Evolutionary conservation across 2,329 filamentous ascomycete species (phyloP).

Genomic region (Helminthosporium solani): DNA sequence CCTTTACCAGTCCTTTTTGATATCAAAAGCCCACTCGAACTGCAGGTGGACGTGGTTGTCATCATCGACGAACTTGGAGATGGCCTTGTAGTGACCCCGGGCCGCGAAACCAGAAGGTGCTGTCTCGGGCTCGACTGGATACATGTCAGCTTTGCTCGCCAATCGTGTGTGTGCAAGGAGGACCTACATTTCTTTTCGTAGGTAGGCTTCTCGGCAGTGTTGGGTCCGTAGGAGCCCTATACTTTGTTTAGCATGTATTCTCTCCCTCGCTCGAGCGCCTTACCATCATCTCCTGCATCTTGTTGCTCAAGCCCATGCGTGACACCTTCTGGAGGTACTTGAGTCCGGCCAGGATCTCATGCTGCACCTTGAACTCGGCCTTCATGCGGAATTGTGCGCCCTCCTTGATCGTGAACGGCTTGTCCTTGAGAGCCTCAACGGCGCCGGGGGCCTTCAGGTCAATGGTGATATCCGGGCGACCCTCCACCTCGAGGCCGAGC

Average conservation of each 20-base stretch:
- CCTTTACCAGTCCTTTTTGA: constrained; percentile 88
- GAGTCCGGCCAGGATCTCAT: constrained; percentile 90
- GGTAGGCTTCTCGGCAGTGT: constrained; percentile 78
- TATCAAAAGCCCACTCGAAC: constrained; percentile 96
- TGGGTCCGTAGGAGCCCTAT: constrained; percentile 89
- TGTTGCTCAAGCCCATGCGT: constrained; percentile 82
- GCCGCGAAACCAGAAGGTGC: constrained; percentile 88
- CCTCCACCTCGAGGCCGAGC: constrained; percentile 81
- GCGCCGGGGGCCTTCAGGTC: constrained; percentile 76
- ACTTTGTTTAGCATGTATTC: constrained; percentile 9
- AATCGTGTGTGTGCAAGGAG: not conserved
- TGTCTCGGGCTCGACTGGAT: constrained; percentile 80
- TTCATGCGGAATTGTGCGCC: constrained; percentile 92
- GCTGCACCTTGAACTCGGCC: constrained; percentile 91
- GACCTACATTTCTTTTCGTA: constrained; percentile 89
- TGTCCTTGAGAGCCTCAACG: constrained; percentile 76
- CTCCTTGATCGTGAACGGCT: constrained; percentile 98
- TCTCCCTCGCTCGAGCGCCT: not conserved
- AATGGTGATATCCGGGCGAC: constrained; percentile 82
- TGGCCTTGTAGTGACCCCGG: constrained; percentile 85
- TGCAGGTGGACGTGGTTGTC: constrained; percentile 86
- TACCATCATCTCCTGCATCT: constrained; percentile 98
- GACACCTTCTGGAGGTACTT: constrained; percentile 96
- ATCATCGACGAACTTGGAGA: constrained; percentile 91
- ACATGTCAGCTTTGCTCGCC: constrained; percentile 10